Percentiles rank a stretch among this genome's conserved stretches.
Conservation (phyloP, 352 stramenopile species). For the Pythium plurisporium region DNA sequence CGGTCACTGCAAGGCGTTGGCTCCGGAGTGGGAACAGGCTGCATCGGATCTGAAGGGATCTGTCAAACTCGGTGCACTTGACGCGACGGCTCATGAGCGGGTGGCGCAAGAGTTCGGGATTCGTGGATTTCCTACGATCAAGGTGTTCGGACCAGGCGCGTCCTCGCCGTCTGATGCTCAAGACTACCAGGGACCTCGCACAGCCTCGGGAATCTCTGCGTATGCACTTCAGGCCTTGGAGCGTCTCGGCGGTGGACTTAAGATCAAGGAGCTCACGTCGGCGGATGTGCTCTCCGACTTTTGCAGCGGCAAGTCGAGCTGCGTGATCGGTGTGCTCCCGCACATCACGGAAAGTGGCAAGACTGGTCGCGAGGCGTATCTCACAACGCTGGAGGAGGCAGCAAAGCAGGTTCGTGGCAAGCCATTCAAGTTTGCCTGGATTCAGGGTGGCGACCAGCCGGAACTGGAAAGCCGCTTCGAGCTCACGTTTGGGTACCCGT, state of each 20-base stretch:
- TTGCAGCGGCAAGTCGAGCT: conserved; percentile 87
- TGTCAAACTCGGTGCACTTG: conserved; percentile 90
- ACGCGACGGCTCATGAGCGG: conserved; percentile 90
- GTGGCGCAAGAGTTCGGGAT: conserved; percentile 88
- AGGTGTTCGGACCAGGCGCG: conserved; percentile 87
- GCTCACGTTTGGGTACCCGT: conserved; percentile 90
- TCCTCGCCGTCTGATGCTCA: conserved; percentile 48
- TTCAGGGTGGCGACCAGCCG: conserved; percentile 84
- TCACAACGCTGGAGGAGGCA: conserved; percentile 73
- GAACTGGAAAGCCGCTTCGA: conserved; percentile 82
- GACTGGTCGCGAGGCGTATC: conserved; percentile 72
- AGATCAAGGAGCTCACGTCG: conserved; percentile 79
- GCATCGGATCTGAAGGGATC: conserved; percentile 83
- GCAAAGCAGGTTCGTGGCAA: conserved; percentile 87
- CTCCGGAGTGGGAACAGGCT: conserved; percentile 89
- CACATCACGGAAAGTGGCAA: conserved; percentile 89
- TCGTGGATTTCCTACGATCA: conserved; percentile 93
- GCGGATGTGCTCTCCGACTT: conserved; percentile 63
- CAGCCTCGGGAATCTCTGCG: conserved; percentile 73
- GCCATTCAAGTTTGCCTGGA: conserved; percentile 90
- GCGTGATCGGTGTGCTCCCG: conserved; percentile 85
- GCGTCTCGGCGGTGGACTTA: conserved; percentile 59
- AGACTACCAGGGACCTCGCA: conserved; percentile 88
- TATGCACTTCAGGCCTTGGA: conserved; percentile 77
- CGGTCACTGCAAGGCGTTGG: conserved; percentile 89